Evolutionary conservation across 116 monocot genomes (phyloP), one percentile per base, ranked within the genome.

Genomic region (Zostera marina): DNA sequence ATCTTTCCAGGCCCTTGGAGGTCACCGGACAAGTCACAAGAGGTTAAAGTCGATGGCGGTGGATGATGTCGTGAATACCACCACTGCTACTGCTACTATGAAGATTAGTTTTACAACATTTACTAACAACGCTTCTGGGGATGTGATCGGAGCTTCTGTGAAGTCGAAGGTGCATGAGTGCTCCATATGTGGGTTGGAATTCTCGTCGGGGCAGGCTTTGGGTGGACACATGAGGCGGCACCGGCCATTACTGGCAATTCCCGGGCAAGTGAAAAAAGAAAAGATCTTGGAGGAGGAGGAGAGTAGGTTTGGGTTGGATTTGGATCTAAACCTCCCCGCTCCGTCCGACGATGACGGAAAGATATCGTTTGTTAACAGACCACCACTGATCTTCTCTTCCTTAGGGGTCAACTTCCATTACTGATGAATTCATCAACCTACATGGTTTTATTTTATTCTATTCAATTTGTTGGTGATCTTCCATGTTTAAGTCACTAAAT

Each of bases 151-250:
- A 10, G 58, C 9, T n/a, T n/a, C n/a, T 41, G 15, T 22, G 26
- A 73, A 75, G 71, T 10, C 41, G 8, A 82, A 67, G 67, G 66
- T 76, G 20, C 83, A 88, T 61, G 70, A 70, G 67, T 88, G 88
- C 61, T 69, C 79, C 5, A 70, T 80, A 47, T 88, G 88, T 46
- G 69, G 79, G 3, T 61, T 72, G 11, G 88, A 83, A 60, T 88
- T 88, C 74, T 68, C 74, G 0, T 77, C 88, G 1, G 88, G 88
- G 2, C 88, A 88, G 59, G 88, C 88, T 0, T 63, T 88, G 0
- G 88, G 88, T 8, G 88, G 88, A 17, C 88, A 88, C 66, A 88
- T 88, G 88, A 65, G 88, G 63, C 73, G 87, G 58, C 87, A 87
- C 79, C 65, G 79, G 26, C 59, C 68, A 25, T 11, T 53, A 16